Conservation (phyloP, 305 asterid species). For the Fraxinus angustifolia region DNA sequence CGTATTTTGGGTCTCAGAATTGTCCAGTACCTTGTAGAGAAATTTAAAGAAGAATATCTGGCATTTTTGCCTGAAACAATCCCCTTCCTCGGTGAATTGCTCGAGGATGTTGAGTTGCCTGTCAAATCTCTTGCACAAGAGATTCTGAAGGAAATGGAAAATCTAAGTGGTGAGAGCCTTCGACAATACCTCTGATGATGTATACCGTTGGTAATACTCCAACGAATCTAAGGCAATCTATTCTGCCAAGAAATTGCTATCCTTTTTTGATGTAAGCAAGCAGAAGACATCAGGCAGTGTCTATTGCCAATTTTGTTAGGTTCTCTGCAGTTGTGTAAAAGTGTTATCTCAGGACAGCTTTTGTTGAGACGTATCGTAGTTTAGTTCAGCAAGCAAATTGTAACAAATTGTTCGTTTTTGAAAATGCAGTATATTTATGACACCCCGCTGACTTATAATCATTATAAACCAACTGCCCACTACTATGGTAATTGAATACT, state of each 20-base stretch:
- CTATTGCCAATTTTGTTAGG: slow-evolving; percentile 21
- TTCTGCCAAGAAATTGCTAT: not conserved
- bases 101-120: slow-evolving; percentile 70
- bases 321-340: not conserved
- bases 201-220: not conserved
- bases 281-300: not conserved
- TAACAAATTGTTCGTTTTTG: not conserved
- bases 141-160: slow-evolving; percentile 71
- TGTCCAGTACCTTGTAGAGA: slow-evolving; percentile 59
- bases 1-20: slow-evolving; percentile 81
- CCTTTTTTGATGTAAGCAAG: not conserved
- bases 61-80: slow-evolving; percentile 75
- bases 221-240: not conserved
- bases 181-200: slow-evolving; percentile 57
- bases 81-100: slow-evolving; percentile 85
- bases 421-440: not conserved
- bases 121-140: slow-evolving; percentile 88
- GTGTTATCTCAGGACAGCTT: not conserved
- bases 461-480: not conserved
- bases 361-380: not conserved
- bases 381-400: not conserved
- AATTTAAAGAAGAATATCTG: slow-evolving; percentile 74
- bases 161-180: slow-evolving; percentile 76
- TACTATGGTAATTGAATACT: not conserved
- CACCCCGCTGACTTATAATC: not conserved